A percentile compares a stretch with the other conserved stretches of the same genome.
phyloP scores from a whole-genome alignment of 2,329 filamentous ascomycete genomes.

The Fusarium brevicatenulatum region DNA sequence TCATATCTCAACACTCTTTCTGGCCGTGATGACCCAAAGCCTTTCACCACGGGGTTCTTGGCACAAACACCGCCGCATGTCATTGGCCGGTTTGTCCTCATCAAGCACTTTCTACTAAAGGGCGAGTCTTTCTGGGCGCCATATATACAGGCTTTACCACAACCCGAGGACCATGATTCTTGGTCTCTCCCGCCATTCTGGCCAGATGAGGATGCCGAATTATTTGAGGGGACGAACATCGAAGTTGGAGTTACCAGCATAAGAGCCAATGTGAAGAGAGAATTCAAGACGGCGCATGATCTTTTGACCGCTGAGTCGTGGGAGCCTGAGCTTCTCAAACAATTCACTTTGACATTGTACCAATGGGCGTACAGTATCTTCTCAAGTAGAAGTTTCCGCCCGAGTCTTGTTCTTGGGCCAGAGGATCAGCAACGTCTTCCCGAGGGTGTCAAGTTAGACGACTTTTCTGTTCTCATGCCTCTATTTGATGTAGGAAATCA shows the following conservation, averaged over 20 bases:
- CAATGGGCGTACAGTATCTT: conserved; percentile 74
- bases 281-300: conserved; percentile 57
- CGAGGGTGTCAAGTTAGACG: conserved; percentile 55
- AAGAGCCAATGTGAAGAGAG: conserved; percentile 55
- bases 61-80: conserved; percentile 64
- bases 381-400: conserved; percentile 71
- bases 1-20: conserved; percentile 67
- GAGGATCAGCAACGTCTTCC: conserved; percentile 44
- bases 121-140: conserved; percentile 71
- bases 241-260: conserved; percentile 62
- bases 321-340: conserved; percentile 43
- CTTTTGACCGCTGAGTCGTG: conserved; percentile 46
- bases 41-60: conserved; percentile 63
- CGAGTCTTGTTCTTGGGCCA: conserved; percentile 64
- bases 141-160: conserved; percentile 74
- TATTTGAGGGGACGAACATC: conserved; percentile 65
- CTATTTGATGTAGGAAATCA: conserved; percentile 80
- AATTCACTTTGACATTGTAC: conserved; percentile 63
- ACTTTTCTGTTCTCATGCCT: conserved; percentile 75
- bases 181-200: conserved; percentile 73
- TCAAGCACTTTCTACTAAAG: conserved; percentile 72
- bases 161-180: conserved; percentile 60
- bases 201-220: conserved; percentile 66
- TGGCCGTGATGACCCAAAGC: conserved; percentile 14
- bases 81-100: conserved; percentile 73